Evolutionary conservation across 768 basidiomycete species (phyloP).

Genomic region (Amanita exitialis): DNA sequence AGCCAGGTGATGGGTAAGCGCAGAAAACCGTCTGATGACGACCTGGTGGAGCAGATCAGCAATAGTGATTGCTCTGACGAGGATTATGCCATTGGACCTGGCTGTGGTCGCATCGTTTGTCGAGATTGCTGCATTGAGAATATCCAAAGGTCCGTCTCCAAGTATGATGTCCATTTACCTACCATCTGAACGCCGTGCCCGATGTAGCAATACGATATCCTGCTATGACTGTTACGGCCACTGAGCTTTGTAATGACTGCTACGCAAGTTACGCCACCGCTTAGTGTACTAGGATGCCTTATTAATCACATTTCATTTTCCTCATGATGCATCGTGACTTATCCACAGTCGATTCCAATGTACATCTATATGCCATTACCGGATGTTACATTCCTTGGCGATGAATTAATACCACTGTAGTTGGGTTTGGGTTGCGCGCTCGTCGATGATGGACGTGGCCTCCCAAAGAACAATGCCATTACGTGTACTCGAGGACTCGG

Average conservation of each 20-base stretch:
- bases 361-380: not conserved
- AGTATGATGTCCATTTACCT: not conserved
- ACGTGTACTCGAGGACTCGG: too few species aligned
- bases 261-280: not conserved
- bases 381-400: not conserved
- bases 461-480: too few species aligned
- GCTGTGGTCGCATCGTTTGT: conserved; percentile 33
- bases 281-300: not conserved
- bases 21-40: conserved; percentile 18
- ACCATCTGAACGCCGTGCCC: not conserved
- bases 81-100: conserved; percentile 17
- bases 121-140: conserved; percentile 35
- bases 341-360: not conserved
- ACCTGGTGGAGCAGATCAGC: conserved; percentile 8
- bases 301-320: not conserved
- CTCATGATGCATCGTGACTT: not conserved
- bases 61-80: conserved; percentile 10
- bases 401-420: not conserved
- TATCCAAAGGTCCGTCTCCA: conserved; percentile 24
- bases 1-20: conserved; percentile 13
- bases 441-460: not conserved
- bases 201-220: conserved; percentile 24
- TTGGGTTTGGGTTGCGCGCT: not conserved
- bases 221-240: conserved; percentile 28
- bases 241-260: conserved; percentile 1